Percentiles rank a stretch among this genome's conserved stretches.
Evolutionary conservation across 805 yeast species (phyloP).

Genomic region (Teunomyces barrocoloradensis): DNA sequence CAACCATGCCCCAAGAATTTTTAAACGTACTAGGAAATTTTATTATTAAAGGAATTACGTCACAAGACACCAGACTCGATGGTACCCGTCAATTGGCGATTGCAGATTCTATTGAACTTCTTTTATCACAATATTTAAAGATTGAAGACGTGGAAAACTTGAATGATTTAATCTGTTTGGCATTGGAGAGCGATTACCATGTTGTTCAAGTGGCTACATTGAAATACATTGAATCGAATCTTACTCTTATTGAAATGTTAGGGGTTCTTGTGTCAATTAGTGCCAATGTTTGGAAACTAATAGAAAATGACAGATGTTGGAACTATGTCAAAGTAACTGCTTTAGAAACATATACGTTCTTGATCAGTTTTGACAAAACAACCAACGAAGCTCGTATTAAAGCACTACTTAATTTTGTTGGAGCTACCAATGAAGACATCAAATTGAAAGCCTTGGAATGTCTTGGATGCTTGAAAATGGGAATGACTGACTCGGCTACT

Average conservation of each 20-base stretch:
- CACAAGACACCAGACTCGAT: constrained; percentile 26
- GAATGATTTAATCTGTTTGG: constrained; percentile 26
- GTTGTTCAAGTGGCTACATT: constrained; percentile 48
- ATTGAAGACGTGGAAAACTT: constrained; percentile 16
- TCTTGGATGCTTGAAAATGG: constrained; percentile 15
- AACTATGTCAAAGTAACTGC: constrained; percentile 44
- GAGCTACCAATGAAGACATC: constrained; percentile 4
- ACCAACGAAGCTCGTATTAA: neutral
- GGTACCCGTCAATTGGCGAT: constrained; percentile 53
- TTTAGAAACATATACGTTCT: constrained; percentile 29
- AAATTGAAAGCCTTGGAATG: constrained; percentile 43
- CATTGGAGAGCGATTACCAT: constrained; percentile 38
- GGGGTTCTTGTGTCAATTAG: constrained; percentile 3
- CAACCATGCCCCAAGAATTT: constrained; percentile 4
- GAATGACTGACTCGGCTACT: neutral
- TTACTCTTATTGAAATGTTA: neutral
- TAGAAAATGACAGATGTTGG: constrained; percentile 31
- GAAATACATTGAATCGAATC: constrained; percentile 19
- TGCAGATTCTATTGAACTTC: constrained; percentile 25
- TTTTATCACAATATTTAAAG: constrained; percentile 21
- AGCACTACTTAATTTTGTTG: neutral
- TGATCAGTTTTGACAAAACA: constrained; percentile 6
- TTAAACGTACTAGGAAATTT: constrained; percentile 27
- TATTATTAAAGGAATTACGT: constrained; percentile 28
- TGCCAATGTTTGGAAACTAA: constrained; percentile 16